These are phyloP conservation scores for Magnaporthiopsis rhizophila DNA, from an alignment of 2,329 filamentous ascomycete genomes.

Conservation along the genomic window DNA sequence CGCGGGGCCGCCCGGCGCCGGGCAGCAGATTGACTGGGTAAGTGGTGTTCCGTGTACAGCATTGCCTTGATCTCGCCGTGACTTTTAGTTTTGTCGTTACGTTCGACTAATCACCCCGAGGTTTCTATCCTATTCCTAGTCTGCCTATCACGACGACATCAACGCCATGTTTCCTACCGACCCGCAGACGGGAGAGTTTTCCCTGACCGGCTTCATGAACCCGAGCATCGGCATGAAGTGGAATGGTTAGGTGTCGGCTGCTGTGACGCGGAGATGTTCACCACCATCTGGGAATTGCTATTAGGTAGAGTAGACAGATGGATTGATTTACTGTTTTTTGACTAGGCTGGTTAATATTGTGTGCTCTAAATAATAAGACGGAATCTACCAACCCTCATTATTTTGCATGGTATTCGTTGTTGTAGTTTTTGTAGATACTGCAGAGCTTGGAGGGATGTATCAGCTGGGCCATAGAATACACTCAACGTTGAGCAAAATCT, in stretches of 20 bases:
- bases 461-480: neutral
- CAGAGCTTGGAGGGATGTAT: neutral
- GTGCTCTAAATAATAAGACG: neutral
- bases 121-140: neutral
- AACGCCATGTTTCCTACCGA: constrained; percentile 26
- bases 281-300: neutral
- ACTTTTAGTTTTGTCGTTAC: neutral
- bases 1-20: constrained; percentile 4
- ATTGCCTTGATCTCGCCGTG: neutral
- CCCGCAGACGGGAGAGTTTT: constrained; percentile 29
- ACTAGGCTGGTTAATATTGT: neutral
- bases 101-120: too few relatives aligned
- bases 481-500: neutral
- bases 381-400: neutral
- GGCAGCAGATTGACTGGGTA: constrained; percentile 60
- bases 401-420: neutral
- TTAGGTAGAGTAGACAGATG: neutral
- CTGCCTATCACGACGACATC: constrained; percentile 1
- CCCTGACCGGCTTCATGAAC: constrained; percentile 29
- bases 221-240: constrained; percentile 26
- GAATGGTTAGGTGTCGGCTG: constrained; percentile 5
- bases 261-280: neutral
- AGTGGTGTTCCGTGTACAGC: constrained; percentile 20
- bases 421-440: neutral
- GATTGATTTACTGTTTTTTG: neutral